phyloP scores from a whole-genome alignment of 2,329 filamentous ascomycete species.

The Colletotrichum siamense region DNA sequence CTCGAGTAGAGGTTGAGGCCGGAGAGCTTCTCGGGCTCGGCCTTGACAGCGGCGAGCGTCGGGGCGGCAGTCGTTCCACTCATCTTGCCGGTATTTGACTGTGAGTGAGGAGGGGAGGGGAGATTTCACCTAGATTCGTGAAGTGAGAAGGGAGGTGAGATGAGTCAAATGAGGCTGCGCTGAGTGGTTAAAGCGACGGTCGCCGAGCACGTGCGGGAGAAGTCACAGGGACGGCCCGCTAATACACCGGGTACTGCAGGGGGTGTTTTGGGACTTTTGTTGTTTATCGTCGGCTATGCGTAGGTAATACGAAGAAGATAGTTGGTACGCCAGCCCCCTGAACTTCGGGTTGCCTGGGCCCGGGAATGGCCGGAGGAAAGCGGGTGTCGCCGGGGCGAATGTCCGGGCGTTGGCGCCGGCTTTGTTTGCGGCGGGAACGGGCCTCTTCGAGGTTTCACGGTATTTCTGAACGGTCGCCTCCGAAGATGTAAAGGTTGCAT shows the following conservation, averaged over 20 bases:
- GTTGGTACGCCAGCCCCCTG: not conserved
- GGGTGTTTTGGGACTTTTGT: not conserved
- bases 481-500: not conserved
- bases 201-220: not conserved
- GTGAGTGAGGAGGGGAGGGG: not conserved
- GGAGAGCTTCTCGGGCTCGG: conserved; percentile 47
- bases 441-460: not conserved
- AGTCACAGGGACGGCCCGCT: not conserved
- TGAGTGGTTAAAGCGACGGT: not conserved
- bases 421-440: not conserved
- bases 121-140: not conserved
- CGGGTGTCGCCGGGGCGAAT: not conserved
- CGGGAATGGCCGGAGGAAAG: not conserved
- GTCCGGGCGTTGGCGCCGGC: not conserved
- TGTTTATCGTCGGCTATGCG: not conserved
- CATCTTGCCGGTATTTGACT: not conserved
- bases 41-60: conserved; percentile 49
- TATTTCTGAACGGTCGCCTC: not conserved
- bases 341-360: not conserved
- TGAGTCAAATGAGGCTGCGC: not conserved
- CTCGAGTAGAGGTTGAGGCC: conserved; percentile 83
- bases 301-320: not conserved
- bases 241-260: not conserved
- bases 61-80: conserved; percentile 49
- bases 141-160: not conserved